Percentiles rank a stretch among this genome's conserved stretches.
These are phyloP conservation scores for Gautieria morchelliformis DNA, from an alignment of 768 basidiomycete species.

Conservation along the genomic window DNA sequence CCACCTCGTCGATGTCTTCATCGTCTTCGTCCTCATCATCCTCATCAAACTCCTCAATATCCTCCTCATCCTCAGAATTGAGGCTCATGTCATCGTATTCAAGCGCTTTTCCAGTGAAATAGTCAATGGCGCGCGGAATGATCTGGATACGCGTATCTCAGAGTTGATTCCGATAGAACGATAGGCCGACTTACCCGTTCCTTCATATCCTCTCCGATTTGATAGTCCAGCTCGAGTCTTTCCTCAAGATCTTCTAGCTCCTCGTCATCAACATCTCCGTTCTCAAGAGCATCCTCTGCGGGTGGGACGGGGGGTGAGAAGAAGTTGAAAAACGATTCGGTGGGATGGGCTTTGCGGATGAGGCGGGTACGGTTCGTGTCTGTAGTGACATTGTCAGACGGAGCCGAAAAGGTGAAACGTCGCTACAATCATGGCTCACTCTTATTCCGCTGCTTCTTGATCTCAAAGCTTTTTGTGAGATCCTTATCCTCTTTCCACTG, in stretches of 20 bases:
- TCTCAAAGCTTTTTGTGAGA: constrained; percentile 93
- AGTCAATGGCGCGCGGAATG: constrained; percentile 92
- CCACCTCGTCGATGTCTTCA: constrained; percentile 44
- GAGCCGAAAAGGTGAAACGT: background rate
- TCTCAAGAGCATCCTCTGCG: constrained; percentile 54
- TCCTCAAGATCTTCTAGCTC: constrained; percentile 87
- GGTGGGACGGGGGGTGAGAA: constrained; percentile 79
- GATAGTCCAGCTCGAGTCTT: constrained; percentile 93
- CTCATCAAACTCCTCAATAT: constrained; percentile 17
- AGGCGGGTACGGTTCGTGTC: constrained; percentile 79
- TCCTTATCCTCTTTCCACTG: constrained; percentile 99
- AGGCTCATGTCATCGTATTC: constrained; percentile 47
- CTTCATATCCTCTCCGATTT: constrained; percentile 96
- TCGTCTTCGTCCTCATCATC: constrained; percentile 40
- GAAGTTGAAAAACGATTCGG: constrained; percentile 99
- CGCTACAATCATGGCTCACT: constrained; percentile 39
- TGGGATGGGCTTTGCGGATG: constrained; percentile 77
- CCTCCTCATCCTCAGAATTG: constrained; percentile 31
- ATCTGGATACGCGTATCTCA: constrained; percentile 37
- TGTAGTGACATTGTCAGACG: constrained; percentile 17
- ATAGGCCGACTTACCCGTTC: constrained; percentile 58
- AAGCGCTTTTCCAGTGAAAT: constrained; percentile 94
- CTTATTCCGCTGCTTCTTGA: constrained; percentile 99
- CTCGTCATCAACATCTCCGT: constrained; percentile 68
- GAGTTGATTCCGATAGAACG: background rate